A percentile compares a stretch with the other conserved stretches of the same genome.
phyloP scores from a whole-genome alignment of 1,284 basidiomycete species.

The Rhodofomes roseus region DNA sequence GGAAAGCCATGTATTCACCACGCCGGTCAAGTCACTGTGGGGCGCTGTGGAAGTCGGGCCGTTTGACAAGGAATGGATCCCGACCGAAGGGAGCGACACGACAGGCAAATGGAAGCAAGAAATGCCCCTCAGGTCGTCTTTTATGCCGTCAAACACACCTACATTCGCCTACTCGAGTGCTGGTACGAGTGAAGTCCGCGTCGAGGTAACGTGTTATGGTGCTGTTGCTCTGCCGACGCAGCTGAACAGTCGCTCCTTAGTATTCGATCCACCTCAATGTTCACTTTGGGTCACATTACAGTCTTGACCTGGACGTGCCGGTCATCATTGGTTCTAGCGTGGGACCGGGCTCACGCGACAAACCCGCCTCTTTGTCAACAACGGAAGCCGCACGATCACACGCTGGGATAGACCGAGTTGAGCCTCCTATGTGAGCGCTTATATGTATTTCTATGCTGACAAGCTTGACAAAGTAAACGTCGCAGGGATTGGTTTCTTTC shows the following conservation, averaged over 20 bases:
- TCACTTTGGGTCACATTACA: not conserved
- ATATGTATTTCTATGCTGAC: too few relatives aligned
- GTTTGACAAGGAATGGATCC: slow-evolving; percentile 15
- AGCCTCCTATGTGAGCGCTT: not conserved
- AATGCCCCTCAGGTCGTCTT: slow-evolving; percentile 11
- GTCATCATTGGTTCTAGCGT: not conserved
- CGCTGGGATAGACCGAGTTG: not conserved
- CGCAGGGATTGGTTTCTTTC: not conserved
- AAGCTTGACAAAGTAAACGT: too few relatives aligned
- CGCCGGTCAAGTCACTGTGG: not conserved
- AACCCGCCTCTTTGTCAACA: too few relatives aligned
- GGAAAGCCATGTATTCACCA: not conserved
- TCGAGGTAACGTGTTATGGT: not conserved
- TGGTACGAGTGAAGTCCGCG: not conserved
- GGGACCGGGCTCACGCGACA: not conserved
- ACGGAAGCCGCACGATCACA: not conserved
- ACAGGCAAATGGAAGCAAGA: slow-evolving; percentile 17
- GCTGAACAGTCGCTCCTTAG: not conserved
- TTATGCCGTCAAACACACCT: not conserved
- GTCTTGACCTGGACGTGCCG: not conserved
- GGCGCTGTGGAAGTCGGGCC: not conserved
- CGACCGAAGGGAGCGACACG: slow-evolving; percentile 2
- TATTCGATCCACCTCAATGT: not conserved
- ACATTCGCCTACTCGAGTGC: not conserved
- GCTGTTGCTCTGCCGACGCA: not conserved